phyloP scores from a whole-genome alignment of 495 filamentous ascomycete species.

The Aspergillus conjunctus region DNA sequence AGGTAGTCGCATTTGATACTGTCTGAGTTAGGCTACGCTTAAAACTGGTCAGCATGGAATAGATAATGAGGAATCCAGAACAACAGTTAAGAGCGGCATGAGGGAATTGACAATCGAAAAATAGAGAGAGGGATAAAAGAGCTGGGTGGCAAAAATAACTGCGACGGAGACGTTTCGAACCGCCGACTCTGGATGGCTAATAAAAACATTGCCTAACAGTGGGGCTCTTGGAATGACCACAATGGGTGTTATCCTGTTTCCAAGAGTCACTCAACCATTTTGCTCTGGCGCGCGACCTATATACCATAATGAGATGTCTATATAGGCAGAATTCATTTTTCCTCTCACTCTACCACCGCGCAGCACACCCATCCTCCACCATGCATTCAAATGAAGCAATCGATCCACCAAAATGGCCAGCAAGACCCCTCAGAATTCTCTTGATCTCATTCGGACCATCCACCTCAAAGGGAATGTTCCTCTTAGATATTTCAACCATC shows the following conservation, averaged over 20 bases:
- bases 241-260: not conserved
- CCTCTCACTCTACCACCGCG: not conserved
- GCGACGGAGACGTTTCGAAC: not conserved
- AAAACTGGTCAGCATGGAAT: too few relatives aligned
- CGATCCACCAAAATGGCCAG: not conserved
- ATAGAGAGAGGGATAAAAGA: not conserved
- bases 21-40: too few relatives aligned
- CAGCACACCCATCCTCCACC: not conserved
- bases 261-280: not conserved
- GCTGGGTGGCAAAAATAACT: not conserved
- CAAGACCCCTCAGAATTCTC: not conserved
- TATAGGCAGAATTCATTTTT: not conserved
- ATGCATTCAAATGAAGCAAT: too few relatives aligned
- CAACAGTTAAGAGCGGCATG: not conserved
- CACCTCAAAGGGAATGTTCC: not conserved
- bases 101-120: not conserved
- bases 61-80: too few relatives aligned
- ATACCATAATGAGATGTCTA: not conserved
- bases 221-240: not conserved
- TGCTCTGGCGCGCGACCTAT: not conserved
- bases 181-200: not conserved
- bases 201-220: too few relatives aligned
- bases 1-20: too few relatives aligned
- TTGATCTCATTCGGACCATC: not conserved
- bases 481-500: not conserved